Percentiles rank a stretch among this genome's conserved stretches.
Evolutionary conservation across 345 rosid species (phyloP).

Genomic region (Boechera retrofracta): DNA sequence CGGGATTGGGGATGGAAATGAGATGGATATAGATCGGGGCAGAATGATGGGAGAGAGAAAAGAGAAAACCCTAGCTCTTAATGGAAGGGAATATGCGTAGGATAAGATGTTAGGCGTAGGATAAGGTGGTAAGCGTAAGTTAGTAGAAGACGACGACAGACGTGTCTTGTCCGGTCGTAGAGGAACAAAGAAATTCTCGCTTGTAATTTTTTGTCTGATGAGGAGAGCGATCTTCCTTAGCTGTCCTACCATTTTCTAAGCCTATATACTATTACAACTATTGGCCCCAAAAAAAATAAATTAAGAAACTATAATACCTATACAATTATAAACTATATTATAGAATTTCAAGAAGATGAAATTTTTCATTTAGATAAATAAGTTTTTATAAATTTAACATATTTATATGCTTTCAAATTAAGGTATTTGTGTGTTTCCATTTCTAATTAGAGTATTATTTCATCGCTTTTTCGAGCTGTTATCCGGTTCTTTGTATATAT

Average conservation of each 20-base stretch:
- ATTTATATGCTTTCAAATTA: too few relatives aligned
- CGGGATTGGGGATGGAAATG: conserved; percentile 32
- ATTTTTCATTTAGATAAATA: too few relatives aligned
- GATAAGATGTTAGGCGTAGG: conserved; percentile 45
- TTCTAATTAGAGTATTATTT: too few relatives aligned
- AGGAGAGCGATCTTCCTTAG: conserved; percentile 43
- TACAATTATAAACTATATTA: background rate
- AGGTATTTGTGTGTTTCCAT: too few relatives aligned
- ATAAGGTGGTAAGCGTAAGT: conserved; percentile 36
- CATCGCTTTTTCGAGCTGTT: too few relatives aligned
- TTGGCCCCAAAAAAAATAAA: background rate
- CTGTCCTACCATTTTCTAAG: conserved; percentile 40
- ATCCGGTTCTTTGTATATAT: too few relatives aligned
- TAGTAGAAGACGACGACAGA: conserved; percentile 41
- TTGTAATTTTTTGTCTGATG: conserved; percentile 43
- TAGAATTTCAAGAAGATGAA: background rate
- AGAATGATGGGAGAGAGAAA: conserved; percentile 33
- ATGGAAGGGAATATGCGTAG: conserved; percentile 45
- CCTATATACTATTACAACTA: background rate
- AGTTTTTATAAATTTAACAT: too few relatives aligned
- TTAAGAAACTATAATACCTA: background rate
- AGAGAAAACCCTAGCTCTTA: conserved; percentile 41
- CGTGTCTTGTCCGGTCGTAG: conserved; percentile 68
- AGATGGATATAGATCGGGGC: conserved; percentile 15
- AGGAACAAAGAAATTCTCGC: conserved; percentile 59